Evolutionary conservation across 164 flowering plant species (phyloP), one percentile per base, ranked within the genome.

Genomic region (Liquidambar formosana): DNA sequence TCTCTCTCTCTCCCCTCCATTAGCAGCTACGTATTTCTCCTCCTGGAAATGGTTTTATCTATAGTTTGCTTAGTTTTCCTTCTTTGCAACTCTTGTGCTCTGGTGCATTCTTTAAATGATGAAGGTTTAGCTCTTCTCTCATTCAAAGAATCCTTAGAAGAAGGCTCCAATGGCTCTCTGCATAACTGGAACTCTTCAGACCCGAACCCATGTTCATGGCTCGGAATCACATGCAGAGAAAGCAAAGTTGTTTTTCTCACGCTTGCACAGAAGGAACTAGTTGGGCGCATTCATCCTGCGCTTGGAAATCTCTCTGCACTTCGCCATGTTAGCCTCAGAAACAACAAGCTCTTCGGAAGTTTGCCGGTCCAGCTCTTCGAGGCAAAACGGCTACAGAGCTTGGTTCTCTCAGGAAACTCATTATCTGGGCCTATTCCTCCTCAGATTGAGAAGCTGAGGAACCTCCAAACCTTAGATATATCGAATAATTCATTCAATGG

Each of bases 161-260:
- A 78, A 53, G 94, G 87, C 87, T 92, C 94, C 58, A 77, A 70
- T 51, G 83, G 86, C 68, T 84, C 93, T 67, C 41, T 90, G 52
- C 73, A 53, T 44, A 86, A 88, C 81, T 94, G 98, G 98, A 87
- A 90, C 79, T 70, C 79, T 16, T 87, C 92, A 53, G 92, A 92
- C 76, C 82, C 76, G 9, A 86, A 66, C 76, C 97, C 97, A 47
- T 95, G 99, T 78, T 80, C 85, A 4, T 92, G 99, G 97, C 88
- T 85, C 79, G 99, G 97, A 33, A 67, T 95, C 61, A 78, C 93
- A 49, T 95, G 99, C 65, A 64, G 11, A 16, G 18, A 47, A 41
- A 67, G 28, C 22, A 45, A 47, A 58, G 73, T 65, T 26, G 27
- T 62, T 38, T 41, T 61, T n/a, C 48, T 78, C 19, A 66, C 12